Evolutionary conservation across 768 basidiomycete species (phyloP), one percentile per base, ranked within the genome.

Genomic region (Naematelia encephala): DNA sequence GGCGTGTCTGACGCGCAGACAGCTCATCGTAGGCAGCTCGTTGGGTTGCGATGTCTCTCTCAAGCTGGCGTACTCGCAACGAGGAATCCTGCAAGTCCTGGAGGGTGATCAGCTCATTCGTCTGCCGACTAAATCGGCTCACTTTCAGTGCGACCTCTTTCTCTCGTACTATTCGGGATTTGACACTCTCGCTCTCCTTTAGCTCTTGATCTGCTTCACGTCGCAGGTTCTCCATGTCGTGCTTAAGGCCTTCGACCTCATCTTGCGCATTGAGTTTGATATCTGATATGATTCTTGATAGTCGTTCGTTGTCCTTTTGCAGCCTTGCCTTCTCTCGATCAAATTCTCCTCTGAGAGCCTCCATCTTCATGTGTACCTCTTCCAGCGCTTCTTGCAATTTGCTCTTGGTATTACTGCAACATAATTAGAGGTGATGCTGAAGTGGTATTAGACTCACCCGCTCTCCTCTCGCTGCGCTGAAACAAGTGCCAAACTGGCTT

Each of bases 321-420:
- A 3, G 54, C 54, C 8, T 45, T 49, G 3, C 61, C 49, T 39
- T 39, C 34, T 39, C 34, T 39, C 16, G 8, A 16, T 8, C 34
- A 16, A 39, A 39, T 34, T 70, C 72, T 2, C 51, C 46, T 28
- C 60, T 51, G 21, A 70, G 63, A 13, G 60, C 29, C 34, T 61
- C 72, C 51, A 73, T 51, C 30, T 69, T 67, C 3, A 47, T 16
- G 54, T 70, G 64, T 13, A 73, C 66, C 5, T 57, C 61, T 19
- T 51, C 30, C 14, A 73, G 50, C 23, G 67, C 66, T 27, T 52
- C 44, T 39, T 65, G 26, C 51, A 69, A 49, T n/a, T 61, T 30
- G 12, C 56, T 63, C 39, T 65, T 62, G 21, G 47, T 48, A 21
- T 63, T 59, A 19, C 56, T 59, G 14, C 66, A 65, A n/a, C 1